Percentiles rank a stretch among this genome's conserved stretches.
Conservation (phyloP, 192 early-diverging fungal species). For the Chytriomyces sp. region DNA sequence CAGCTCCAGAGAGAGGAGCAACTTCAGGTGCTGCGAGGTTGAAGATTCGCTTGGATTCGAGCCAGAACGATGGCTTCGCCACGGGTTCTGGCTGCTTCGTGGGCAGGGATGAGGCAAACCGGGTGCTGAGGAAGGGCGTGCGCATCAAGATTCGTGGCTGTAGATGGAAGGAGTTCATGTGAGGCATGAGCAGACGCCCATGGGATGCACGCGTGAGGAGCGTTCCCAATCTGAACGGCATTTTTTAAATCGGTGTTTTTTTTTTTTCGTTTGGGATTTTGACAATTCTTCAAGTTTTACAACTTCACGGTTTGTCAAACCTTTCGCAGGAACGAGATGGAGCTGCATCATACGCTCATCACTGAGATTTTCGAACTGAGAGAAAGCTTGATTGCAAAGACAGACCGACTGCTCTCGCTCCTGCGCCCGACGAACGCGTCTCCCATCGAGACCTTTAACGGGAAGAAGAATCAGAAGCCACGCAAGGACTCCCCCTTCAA, state of each 20-base stretch:
- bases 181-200: neutral
- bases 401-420: slow-evolving; percentile 8
- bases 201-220: neutral
- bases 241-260: neutral
- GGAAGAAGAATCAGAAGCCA: neutral
- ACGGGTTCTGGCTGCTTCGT: neutral
- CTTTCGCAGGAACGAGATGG: neutral
- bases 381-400: neutral
- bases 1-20: slow-evolving; percentile 20
- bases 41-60: slow-evolving; percentile 23
- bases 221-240: neutral
- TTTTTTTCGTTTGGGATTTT: neutral
- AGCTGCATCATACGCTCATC: slow-evolving; percentile 15
- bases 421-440: slow-evolving; percentile 4
- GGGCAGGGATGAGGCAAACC: neutral
- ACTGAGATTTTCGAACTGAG: slow-evolving; percentile 9
- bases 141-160: neutral
- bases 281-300: no score
- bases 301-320: neutral
- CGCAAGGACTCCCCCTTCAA: neutral
- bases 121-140: neutral
- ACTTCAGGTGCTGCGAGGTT: slow-evolving; percentile 39
- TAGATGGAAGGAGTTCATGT: neutral
- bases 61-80: slow-evolving; percentile 16
- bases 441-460: neutral